phyloP scores from a whole-genome alignment of 2,329 filamentous ascomycete genomes.

The Nigrospora oryzae region DNA sequence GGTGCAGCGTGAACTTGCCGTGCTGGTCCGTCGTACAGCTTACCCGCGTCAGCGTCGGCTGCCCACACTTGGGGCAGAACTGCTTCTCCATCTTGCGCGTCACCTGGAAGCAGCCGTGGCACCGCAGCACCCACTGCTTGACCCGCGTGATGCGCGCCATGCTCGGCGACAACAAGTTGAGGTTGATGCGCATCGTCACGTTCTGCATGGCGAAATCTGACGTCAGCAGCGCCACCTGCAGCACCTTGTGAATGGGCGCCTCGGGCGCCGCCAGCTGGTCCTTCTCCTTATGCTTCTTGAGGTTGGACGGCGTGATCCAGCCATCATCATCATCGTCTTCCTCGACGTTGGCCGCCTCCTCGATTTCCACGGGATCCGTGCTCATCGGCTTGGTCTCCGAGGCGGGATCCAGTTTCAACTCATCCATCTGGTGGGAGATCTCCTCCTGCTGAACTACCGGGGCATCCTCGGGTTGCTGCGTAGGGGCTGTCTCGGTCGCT shows the following conservation, averaged over 20 bases:
- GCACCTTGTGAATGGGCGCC: constrained; percentile 48
- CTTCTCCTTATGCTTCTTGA: constrained; percentile 73
- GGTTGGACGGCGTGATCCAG: constrained; percentile 93
- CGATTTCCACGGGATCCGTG: constrained; percentile 30
- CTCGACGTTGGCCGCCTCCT: constrained; percentile 18
- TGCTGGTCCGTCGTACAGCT: constrained; percentile 75
- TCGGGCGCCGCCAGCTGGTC: constrained; percentile 44
- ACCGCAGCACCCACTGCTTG: constrained; percentile 83
- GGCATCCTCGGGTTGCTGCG: not conserved
- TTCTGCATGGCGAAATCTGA: constrained; percentile 98
- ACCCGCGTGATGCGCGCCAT: constrained; percentile 76
- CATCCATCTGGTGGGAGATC: constrained; percentile 3
- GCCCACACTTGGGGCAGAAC: constrained; percentile 88
- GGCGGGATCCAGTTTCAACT: constrained; percentile 4
- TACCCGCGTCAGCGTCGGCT: constrained; percentile 75
- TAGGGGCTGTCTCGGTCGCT: not conserved
- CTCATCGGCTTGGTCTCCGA: constrained; percentile 8
- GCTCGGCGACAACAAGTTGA: constrained; percentile 74
- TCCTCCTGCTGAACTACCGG: constrained; percentile 2
- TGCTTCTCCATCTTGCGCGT: constrained; percentile 80
- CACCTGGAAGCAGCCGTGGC: constrained; percentile 85
- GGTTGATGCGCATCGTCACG: constrained; percentile 86
- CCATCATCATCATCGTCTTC: constrained; percentile 50
- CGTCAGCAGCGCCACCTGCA: constrained; percentile 87
- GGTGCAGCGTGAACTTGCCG: constrained; percentile 75